phyloP scores from a whole-genome alignment of 108 stramenopile genomes.

The Cyclotella cryptica region DNA sequence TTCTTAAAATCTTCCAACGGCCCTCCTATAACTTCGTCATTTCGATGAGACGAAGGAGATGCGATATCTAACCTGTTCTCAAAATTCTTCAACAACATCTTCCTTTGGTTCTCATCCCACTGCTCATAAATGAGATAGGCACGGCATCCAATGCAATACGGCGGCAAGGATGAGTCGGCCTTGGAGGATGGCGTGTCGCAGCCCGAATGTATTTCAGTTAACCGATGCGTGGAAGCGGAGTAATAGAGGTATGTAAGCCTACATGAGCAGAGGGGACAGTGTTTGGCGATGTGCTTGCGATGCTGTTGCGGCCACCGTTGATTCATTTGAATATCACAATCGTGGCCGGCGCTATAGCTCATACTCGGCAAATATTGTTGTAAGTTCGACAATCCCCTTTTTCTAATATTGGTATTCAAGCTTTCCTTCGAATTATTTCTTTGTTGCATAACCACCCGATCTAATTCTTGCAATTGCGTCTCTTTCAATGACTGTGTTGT shows the following conservation, averaged over 20 bases:
- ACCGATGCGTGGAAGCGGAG: not conserved
- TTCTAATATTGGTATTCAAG: constrained; percentile 3
- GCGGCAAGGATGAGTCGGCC: constrained; percentile 8
- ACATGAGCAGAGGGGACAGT: constrained; percentile 34
- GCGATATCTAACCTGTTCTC: constrained; percentile 15
- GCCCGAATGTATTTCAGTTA: constrained; percentile 21
- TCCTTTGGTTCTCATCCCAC: constrained; percentile 3
- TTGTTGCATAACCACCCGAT: not conserved
- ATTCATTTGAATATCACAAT: not conserved
- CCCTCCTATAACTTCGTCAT: not conserved
- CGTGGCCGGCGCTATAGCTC: not conserved
- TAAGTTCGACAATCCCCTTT: constrained; percentile 1
- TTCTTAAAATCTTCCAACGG: constrained; percentile 1
- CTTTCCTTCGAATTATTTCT: not conserved
- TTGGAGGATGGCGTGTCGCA: constrained; percentile 19
- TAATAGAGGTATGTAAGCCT: constrained; percentile 19
- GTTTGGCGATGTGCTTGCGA: not conserved
- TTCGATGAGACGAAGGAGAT: not conserved
- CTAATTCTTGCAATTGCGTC: not conserved
- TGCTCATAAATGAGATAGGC: constrained; percentile 31
- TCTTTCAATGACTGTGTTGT: not conserved
- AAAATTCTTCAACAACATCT: constrained; percentile 30
- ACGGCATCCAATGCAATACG: constrained; percentile 33
- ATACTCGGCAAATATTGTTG: constrained; percentile 11
- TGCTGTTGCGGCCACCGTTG: not conserved